Evolutionary conservation across 1,284 basidiomycete genomes (phyloP).

Genomic region (Hortiboletus rubellus): DNA sequence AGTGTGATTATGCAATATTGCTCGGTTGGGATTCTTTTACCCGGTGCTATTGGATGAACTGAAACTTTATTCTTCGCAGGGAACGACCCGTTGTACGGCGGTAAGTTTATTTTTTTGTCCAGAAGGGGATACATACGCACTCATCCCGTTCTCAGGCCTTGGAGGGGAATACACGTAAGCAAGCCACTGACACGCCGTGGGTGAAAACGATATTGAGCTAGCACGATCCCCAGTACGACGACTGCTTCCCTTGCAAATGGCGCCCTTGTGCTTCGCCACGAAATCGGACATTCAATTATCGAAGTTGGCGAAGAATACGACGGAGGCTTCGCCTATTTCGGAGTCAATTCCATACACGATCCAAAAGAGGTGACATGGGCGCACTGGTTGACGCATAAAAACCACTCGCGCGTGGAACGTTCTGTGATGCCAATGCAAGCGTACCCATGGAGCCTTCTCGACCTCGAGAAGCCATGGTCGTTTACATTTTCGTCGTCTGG

Average conservation of each 20-base stretch:
- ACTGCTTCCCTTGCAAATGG: constrained; percentile 81
- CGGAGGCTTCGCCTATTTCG: constrained; percentile 75
- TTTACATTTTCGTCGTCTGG: constrained; percentile 66
- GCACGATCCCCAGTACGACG: constrained; percentile 54
- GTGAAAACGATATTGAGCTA: not conserved
- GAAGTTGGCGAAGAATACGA: constrained; percentile 86
- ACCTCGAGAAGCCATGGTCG: constrained; percentile 58
- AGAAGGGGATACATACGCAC: not conserved
- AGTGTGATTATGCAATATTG: constrained; percentile 78
- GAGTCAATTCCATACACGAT: constrained; percentile 63
- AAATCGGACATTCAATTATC: constrained; percentile 82
- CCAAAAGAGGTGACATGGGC: constrained; percentile 59
- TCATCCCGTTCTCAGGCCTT: constrained; percentile 47
- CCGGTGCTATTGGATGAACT: constrained; percentile 6
- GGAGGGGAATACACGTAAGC: constrained; percentile 82
- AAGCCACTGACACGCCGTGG: constrained; percentile 4
- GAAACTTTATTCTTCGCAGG: constrained; percentile 40
- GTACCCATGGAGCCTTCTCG: constrained; percentile 75
- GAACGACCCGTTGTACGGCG: constrained; percentile 82
- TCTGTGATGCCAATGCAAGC: constrained; percentile 74
- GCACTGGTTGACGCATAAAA: constrained; percentile 63
- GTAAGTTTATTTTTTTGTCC: constrained; percentile 39
- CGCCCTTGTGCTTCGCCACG: constrained; percentile 76
- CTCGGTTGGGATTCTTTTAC: constrained; percentile 48
- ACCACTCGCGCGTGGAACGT: constrained; percentile 56